phyloP scores from a whole-genome alignment of 2,329 filamentous ascomycete species.

The Verticillium longisporum region DNA sequence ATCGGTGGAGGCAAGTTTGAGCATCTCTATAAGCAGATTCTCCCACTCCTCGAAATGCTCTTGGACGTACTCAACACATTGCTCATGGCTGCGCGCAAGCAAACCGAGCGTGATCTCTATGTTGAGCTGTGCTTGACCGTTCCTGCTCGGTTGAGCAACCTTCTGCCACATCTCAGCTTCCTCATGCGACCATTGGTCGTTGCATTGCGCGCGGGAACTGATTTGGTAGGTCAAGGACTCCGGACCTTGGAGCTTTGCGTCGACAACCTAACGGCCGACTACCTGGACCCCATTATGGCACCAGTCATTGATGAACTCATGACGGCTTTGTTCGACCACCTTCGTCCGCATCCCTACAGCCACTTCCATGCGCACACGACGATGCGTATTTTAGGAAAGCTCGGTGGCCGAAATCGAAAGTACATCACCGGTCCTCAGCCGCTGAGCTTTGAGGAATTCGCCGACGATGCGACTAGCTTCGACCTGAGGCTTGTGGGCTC shows the following conservation, averaged over 20 bases:
- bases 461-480: constrained; percentile 82
- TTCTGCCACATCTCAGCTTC: constrained; percentile 91
- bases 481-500: constrained; percentile 86
- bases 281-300: constrained; percentile 97
- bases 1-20: constrained; percentile 98
- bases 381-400: constrained; percentile 92
- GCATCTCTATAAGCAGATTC: constrained; percentile 94
- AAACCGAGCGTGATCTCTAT: constrained; percentile 87
- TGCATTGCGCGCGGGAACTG: constrained; percentile 81
- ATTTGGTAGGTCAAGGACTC: constrained; percentile 89
- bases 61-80: constrained; percentile 95
- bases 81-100: constrained; percentile 82
- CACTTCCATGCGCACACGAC: constrained; percentile 98
- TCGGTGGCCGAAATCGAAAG: constrained; percentile 90
- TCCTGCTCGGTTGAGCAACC: constrained; percentile 85
- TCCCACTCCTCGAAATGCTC: constrained; percentile 94
- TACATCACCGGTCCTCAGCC: constrained; percentile 86
- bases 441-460: constrained; percentile 76
- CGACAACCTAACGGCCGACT: constrained; percentile 95
- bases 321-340: constrained; percentile 93
- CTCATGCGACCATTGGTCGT: constrained; percentile 98
- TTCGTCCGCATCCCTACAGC: constrained; percentile 88
- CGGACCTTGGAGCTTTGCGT: constrained; percentile 94
- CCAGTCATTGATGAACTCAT: constrained; percentile 98
- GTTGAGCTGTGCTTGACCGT: constrained; percentile 96